Base-by-base conservation (phyloP, 2,329 filamentous ascomycete species). In the Botrytis porri region DNA sequence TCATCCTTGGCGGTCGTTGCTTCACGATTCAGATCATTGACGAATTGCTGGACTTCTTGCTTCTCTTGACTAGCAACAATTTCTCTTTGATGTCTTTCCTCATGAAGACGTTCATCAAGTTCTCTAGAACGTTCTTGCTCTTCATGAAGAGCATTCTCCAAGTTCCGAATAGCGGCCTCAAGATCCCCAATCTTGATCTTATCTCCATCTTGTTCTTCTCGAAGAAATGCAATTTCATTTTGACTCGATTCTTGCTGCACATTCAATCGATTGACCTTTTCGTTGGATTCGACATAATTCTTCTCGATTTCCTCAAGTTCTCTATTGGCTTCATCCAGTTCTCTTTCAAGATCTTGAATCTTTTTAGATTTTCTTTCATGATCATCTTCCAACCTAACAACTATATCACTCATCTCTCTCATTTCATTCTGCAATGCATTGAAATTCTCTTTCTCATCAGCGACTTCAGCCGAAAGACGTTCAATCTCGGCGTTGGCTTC, bases 151-250 rank as follows among this genome's bases (percentile, higher is more conserved):
- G 85, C 89, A 79, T 94, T 89, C 81, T 97, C 92, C n/a, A 90
- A 88, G 73, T 89, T 92, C 78, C 93, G 92, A 54, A 98, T 84
- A 22, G 91, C 90, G 14, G 93, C 93, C 80, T 98, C 95, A 12
- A 98, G 86, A 79, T 98, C 94, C 54, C 95, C 94, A 79, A 99
- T 98, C 83, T 94, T 95, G 81, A 99, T 97, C 86, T 99, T 99
- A 85, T 99, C 96, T 29, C 89, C 89, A 82, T 99, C 96, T 82
- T 99, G 96, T 84, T 99, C 96, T 81, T 99, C 96, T 2, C 96
- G 91, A 69, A 99, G 83, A 86, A 99, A 99, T 1, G 93, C 91
- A 82, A 98, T 97, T 82, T 99, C 96, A 74, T 92, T 92, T 78
- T 98, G 95, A 73, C 92, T 92, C 8, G 93, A 97, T 82, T 99